Evolutionary conservation across 2,329 filamentous ascomycete genomes (phyloP), one percentile per base, ranked within the genome.

Genomic region (Neonectria faginata): DNA sequence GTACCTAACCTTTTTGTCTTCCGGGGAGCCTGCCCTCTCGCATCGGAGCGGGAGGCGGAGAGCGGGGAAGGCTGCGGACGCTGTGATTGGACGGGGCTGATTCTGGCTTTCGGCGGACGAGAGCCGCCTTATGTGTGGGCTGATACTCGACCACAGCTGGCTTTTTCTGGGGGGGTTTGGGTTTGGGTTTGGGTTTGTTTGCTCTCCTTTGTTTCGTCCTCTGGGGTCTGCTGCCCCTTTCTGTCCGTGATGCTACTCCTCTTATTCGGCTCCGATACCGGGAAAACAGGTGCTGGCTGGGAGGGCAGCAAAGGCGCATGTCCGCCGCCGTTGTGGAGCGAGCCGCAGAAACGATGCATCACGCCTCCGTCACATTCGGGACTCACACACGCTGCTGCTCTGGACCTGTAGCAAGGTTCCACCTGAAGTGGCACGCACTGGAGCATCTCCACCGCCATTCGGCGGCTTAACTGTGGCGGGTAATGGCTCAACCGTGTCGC

Each of bases 61-160:
- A 60, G 64, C 64, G 64, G 64, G 64, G 64, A 58, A 66, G 60
- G 52, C 60, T 64, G 42, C 31, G 41, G 33, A 25, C 31, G 18
- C n/a, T 56, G 41, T 50, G 56, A 66, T 66, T 66, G 64, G 64
- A 36, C 5, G 31, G 20, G 27, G 5, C n/a, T 3, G 50, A 14
- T 20, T 50, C 39, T 22, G 25, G 41, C 25, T 16, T 20, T 57
- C 12, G 42, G 59, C 27, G n/a, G 36, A 27, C n/a, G 47, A 44
- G 27, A 18, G 42, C 5, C 12, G 12, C 25, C 25, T 25, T 25
- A 5, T 25, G 25, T 25, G 25, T 39, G 36, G 36, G 14, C 36
- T 39, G 36, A 39, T 39, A 8, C 14, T 39, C 36, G 16, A 39
- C 36, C 36, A 8, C 36, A 39, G 16, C 14, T n/a, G 36, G 36